Evolutionary conservation across 139 green algal species (phyloP).

Genomic region (Chlorella ohadii): DNA sequence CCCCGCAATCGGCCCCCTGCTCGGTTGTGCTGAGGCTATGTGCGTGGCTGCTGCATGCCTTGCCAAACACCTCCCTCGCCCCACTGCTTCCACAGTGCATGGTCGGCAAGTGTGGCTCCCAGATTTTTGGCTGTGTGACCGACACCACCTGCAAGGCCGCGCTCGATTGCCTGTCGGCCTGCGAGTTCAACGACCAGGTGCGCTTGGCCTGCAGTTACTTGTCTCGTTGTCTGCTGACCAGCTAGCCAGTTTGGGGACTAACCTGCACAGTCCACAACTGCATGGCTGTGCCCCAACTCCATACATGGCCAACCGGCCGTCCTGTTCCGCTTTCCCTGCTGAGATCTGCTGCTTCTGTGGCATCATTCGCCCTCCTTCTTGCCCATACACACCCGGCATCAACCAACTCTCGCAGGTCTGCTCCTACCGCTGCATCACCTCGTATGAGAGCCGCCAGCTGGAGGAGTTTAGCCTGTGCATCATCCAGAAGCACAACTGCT

Average conservation of each 20-base stretch:
- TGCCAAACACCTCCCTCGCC: too few relatives aligned
- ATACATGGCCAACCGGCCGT: too few relatives aligned
- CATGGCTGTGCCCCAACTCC: too few relatives aligned
- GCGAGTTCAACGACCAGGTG: slow-evolving; percentile 91
- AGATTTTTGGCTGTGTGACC: slow-evolving; percentile 77
- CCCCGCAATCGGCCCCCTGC: too few relatives aligned
- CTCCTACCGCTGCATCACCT: slow-evolving; percentile 91
- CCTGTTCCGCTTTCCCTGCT: too few relatives aligned
- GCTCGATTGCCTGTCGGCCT: slow-evolving; percentile 85
- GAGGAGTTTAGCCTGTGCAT: slow-evolving; percentile 94
- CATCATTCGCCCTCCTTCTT: too few relatives aligned
- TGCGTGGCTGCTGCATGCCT: too few relatives aligned
- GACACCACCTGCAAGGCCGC: slow-evolving; percentile 83
- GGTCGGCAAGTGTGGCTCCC: slow-evolving; percentile 77
- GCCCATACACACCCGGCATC: not conserved
- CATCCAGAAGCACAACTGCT: slow-evolving; percentile 97
- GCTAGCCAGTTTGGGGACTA: too few relatives aligned
- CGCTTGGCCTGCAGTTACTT: not conserved
- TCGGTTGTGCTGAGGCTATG: too few relatives aligned
- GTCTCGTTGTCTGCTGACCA: too few relatives aligned
- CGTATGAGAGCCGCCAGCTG: slow-evolving; percentile 87
- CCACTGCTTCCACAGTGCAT: slow-evolving; percentile 62
- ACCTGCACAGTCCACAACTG: too few relatives aligned
- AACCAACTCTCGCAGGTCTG: slow-evolving; percentile 55
- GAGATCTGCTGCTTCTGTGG: too few relatives aligned